Base-by-base conservation (phyloP, 345 rosid species). In the Boechera retrofracta region DNA sequence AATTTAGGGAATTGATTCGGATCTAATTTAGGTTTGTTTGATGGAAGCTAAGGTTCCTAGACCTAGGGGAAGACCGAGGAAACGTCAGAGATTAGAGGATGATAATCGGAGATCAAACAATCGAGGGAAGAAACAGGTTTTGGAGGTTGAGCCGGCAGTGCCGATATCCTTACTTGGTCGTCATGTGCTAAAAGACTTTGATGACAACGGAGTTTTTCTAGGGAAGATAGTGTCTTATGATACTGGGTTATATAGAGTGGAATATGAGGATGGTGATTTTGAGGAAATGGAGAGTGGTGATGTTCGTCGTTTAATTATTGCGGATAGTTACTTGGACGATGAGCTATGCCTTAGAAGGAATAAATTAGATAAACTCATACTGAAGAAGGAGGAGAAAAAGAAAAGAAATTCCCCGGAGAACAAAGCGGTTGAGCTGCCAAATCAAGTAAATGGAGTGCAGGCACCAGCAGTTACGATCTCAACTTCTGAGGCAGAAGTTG, bases 281-380 rank as follows among this genome's bases (percentile, higher is more conserved):
- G 98, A 91, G 85, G 95, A 89, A 82, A 64, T 91, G 78, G 95
- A 91, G 7, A 87, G 97, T 56, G 32, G 87, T 24, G 97, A 93
- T 81, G 79, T 93, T 39, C 90, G 97, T 9, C 58, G 67, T 21
- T 73, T 89, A 67, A n/a, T 87, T 54, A 52, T 87, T 18, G 85
- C 63, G 3, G 97, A 89, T 12, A 78, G 71, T 28, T 70, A 78
- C 66, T 81, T 90, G 26, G 82, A 83, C 10, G 69, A 76, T 57
- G 95, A 86, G 24, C 71, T 91, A 78, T 62, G 31, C 35, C 67
- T 65, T 39, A 81, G 95, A 72, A 85, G 81, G 75, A 74, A 66
- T 63, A 86, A 77, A 49, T 69, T 93, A 57, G 91, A 91, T 75
- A 82, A 85, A 55, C 69, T 66, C 59, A 51, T 88, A 45, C 10